phyloP scores from a whole-genome alignment of 257 asterid species.

The Plantago elongata region DNA sequence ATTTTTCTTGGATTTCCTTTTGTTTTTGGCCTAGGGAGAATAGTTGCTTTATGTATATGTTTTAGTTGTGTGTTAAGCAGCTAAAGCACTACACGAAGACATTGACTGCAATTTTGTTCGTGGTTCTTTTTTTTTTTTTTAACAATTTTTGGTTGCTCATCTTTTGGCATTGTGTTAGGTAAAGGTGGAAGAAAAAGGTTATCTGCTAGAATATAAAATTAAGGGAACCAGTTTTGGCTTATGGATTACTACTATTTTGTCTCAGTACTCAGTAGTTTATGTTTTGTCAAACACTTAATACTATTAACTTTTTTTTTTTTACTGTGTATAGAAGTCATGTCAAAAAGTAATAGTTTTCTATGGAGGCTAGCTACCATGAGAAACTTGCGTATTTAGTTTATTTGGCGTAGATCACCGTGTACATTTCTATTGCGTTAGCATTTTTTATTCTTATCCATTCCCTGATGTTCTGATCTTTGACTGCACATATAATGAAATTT shows the following conservation, averaged over 20 bases:
- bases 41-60: constrained; percentile 7
- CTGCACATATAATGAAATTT: constrained; percentile 24
- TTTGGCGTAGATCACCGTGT: no score
- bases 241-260: no score
- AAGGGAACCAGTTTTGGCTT: neutral
- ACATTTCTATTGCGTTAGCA: no score
- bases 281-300: constrained; percentile 1
- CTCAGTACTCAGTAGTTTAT: neutral
- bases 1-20: constrained; percentile 13
- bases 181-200: neutral
- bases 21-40: constrained; percentile 14
- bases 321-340: neutral
- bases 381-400: no score
- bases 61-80: neutral
- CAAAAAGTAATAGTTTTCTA: neutral
- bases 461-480: constrained; percentile 17
- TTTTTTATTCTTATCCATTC: no score
- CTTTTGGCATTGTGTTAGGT: neutral
- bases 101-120: neutral
- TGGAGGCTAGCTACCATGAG: no score
- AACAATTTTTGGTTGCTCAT: neutral
- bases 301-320: constrained; percentile 2
- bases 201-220: constrained; percentile 1
- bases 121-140: neutral
- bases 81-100: neutral